Evolutionary conservation across 805 yeast species (phyloP), one percentile per base, ranked within the genome.

Genomic region (Yamadazyma tumulicola): DNA sequence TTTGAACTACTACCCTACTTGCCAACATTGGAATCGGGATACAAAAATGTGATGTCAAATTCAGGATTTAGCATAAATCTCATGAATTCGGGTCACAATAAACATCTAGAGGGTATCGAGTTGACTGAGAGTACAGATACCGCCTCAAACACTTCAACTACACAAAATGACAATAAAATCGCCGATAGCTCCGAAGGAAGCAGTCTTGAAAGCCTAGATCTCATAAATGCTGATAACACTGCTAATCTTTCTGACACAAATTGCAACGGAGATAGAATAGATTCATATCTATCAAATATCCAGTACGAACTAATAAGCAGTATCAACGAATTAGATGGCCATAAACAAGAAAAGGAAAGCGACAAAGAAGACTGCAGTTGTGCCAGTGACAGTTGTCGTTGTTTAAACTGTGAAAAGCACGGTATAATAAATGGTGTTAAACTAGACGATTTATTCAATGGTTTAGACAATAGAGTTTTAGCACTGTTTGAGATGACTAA

Each of bases 331-430:
- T 24, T 16, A 24, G 11, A 11, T 20, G 10, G 10, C 23, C n/a
- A n/a, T n/a, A n/a, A n/a, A n/a, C n/a, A n/a, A n/a, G n/a, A n/a
- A n/a, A 20, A 11, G 11, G 10, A 25, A 25, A 25, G 27, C 6
- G 22, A 28, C 19, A 16, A 6, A 18, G 17, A 12, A 19, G 36
- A 47, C n/a, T 58, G 63, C 36, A 22, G 32, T 6, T 61, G 67
- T 50, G 51, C 59, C 3, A 37, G 49, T 4, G 52, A 52, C 18
- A 37, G 43, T 6, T 62, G 68, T 42, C 59, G 50, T n/a, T 67
- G 73, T 43, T 37, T 57, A 8, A 67, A 66, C 40, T 67, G 73
- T 45, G 72, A 67, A 42, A 57, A 62, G 1, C 73, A 67, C 41
- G 69, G 72, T 1, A 67, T 63, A n/a, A 62, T 67, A 23, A 56